Percentiles rank a stretch among this genome's conserved stretches.
Conservation (phyloP, 148 eudicot genomes). For the Rhododendron griersonianum region DNA sequence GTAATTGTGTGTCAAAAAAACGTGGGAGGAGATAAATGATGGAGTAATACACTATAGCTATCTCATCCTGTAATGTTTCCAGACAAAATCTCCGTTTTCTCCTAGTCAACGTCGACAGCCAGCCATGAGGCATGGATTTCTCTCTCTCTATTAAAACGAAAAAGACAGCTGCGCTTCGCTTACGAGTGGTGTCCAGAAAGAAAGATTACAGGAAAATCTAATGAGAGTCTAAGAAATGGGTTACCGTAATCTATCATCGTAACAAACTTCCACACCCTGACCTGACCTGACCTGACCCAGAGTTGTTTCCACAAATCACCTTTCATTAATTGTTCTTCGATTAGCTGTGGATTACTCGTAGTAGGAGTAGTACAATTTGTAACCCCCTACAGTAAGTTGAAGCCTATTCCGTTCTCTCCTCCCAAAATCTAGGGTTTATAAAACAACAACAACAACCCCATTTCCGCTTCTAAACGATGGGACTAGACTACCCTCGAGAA, state of each 20-base stretch:
- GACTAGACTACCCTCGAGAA: background rate
- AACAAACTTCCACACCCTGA: background rate
- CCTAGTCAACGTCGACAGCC: background rate
- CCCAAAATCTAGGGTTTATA: conserved; percentile 24
- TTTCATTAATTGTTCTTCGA: background rate
- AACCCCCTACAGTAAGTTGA: background rate
- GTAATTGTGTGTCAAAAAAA: no score
- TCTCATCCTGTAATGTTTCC: background rate
- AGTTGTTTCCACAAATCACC: background rate
- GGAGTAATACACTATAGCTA: no score
- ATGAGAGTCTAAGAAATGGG: background rate
- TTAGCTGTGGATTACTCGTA: background rate
- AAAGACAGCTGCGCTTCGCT: background rate
- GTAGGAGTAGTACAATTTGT: background rate
- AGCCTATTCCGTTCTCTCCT: background rate
- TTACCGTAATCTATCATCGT: background rate
- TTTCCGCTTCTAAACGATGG: background rate
- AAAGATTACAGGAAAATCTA: background rate
- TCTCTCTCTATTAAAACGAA: no score
- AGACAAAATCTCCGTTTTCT: background rate
- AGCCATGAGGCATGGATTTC: background rate
- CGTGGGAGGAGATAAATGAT: no score
- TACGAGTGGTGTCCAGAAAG: background rate
- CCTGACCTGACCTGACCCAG: background rate
- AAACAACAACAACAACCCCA: background rate